phyloP scores from a whole-genome alignment of 2,329 filamentous ascomycete genomes.

The Byssothecium circinans region DNA sequence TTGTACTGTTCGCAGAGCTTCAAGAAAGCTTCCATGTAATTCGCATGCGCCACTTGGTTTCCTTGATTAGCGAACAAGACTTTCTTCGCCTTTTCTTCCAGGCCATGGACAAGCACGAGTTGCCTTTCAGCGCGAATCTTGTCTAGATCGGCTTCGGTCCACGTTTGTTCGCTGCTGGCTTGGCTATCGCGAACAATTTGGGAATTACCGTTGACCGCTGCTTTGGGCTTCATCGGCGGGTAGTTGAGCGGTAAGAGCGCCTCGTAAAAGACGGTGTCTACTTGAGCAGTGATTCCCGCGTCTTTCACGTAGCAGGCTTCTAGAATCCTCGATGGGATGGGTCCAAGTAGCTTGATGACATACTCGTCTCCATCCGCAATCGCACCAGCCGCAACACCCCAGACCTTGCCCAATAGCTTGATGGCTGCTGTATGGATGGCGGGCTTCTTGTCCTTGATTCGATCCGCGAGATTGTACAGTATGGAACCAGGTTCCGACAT shows the following conservation, averaged over 20 bases:
- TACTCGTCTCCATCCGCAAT: constrained; percentile 80
- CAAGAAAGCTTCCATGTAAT: constrained; percentile 74
- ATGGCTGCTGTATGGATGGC: constrained; percentile 84
- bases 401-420: constrained; percentile 79
- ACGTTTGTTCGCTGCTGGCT: constrained; percentile 47
- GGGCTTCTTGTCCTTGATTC: constrained; percentile 83
- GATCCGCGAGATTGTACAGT: constrained; percentile 78
- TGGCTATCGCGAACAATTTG: constrained; percentile 66
- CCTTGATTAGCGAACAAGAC: constrained; percentile 87
- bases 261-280: constrained; percentile 85
- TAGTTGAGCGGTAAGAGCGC: constrained; percentile 87
- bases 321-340: constrained; percentile 82
- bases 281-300: constrained; percentile 76
- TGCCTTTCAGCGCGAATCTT: constrained; percentile 82
- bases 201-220: constrained; percentile 53
- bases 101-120: constrained; percentile 74
- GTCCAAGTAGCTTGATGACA: constrained; percentile 72
- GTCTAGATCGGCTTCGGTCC: constrained; percentile 62
- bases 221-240: constrained; percentile 67
- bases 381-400: constrained; percentile 90
- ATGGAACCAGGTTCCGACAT: constrained; percentile 76
- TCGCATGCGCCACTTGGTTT: constrained; percentile 73
- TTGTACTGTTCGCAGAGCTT: constrained; percentile 88
- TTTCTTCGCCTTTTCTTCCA: constrained; percentile 76
- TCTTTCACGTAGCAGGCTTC: constrained; percentile 91